These are phyloP conservation scores for Sugiyamaella castrensis DNA, from an alignment of 1,139 yeast genomes.

Conservation along the genomic window DNA sequence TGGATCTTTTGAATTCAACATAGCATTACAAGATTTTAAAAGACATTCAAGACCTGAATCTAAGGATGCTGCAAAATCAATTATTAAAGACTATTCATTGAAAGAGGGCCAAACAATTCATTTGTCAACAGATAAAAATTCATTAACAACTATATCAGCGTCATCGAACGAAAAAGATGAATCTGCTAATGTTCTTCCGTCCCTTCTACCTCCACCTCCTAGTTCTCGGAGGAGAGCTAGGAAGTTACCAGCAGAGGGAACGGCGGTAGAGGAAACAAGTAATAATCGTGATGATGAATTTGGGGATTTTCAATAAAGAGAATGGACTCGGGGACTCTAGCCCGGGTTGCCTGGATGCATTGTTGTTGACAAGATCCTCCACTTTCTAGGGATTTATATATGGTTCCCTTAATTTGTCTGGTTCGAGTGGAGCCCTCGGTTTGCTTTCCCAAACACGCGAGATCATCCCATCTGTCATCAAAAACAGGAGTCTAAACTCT, in stretches of 20 bases:
- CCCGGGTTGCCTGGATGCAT: too few species aligned
- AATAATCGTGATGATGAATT: constrained; percentile 40
- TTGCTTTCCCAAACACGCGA: too few species aligned
- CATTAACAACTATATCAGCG: constrained; percentile 1
- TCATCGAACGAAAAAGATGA: constrained; percentile 10
- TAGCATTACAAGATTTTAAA: constrained; percentile 40
- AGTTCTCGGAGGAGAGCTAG: constrained; percentile 7
- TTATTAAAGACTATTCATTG: constrained; percentile 29
- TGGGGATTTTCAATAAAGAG: constrained; percentile 42
- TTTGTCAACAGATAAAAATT: constrained; percentile 23
- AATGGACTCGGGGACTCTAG: background rate
- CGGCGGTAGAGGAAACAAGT: background rate
- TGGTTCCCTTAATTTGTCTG: too few species aligned
- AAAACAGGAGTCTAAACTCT: too few species aligned
- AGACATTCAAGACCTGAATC: constrained; percentile 30
- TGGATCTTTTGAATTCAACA: constrained; percentile 41
- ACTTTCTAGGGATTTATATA: too few species aligned
- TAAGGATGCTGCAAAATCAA: constrained; percentile 11
- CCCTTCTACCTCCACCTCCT: constrained; percentile 27
- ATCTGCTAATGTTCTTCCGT: constrained; percentile 17
- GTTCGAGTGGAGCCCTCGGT: too few species aligned
- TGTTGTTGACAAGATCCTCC: too few species aligned
- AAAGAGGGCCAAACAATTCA: constrained; percentile 33
- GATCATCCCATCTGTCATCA: too few species aligned
- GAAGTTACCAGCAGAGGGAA: too few species aligned